These are phyloP conservation scores for Alopecurus myosuroides DNA, from an alignment of 176 grass and related monocot genomes.

Conservation along the genomic window DNA sequence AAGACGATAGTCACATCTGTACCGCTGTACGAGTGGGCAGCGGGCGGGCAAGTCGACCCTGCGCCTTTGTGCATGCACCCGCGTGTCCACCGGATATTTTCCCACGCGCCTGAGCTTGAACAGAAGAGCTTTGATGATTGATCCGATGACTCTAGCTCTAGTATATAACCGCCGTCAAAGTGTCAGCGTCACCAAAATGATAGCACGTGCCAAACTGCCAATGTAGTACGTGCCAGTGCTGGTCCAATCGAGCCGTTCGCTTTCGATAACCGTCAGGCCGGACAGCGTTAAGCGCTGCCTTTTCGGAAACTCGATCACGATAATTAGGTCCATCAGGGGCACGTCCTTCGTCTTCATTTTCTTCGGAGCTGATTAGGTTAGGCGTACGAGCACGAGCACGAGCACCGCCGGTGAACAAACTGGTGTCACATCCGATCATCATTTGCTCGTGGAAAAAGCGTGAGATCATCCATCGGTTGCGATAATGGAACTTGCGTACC, in stretches of 20 bases:
- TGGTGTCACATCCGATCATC: background rate
- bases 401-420: constrained; percentile 2
- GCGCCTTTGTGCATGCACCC: background rate
- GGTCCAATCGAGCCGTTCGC: background rate
- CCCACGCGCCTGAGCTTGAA: background rate
- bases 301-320: background rate
- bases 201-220: background rate
- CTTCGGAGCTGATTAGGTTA: background rate
- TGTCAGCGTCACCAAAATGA: constrained; percentile 14
- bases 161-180: constrained; percentile 21
- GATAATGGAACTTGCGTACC: background rate
- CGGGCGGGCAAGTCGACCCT: too few species aligned
- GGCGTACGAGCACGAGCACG: constrained; percentile 35
- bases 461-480: background rate
- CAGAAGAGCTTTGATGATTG: background rate
- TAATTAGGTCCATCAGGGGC: background rate
- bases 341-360: background rate
- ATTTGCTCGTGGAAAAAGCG: constrained; percentile 9
- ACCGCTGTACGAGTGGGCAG: background rate
- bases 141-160: background rate
- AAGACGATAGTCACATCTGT: too few species aligned
- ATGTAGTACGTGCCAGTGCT: background rate
- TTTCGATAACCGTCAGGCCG: background rate
- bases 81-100: background rate
- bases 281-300: background rate